Evolutionary conservation across 371 early-diverging fungal genomes (phyloP), one percentile per base, ranked within the genome.

Genomic region (Circinella minor): DNA sequence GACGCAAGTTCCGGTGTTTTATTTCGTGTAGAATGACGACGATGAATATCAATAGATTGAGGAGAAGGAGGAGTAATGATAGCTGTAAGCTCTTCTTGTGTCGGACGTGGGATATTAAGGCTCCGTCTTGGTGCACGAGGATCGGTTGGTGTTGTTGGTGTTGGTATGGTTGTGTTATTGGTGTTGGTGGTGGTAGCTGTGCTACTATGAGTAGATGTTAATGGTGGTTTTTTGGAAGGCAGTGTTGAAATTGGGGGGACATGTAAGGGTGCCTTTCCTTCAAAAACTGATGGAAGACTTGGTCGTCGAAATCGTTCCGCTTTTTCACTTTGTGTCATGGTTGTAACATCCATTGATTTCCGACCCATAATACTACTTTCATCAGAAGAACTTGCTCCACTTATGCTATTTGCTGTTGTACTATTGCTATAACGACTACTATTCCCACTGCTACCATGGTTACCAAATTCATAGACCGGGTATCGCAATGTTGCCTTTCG

Each of bases 261-360:
- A 36, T 70, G 68, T 20, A 74, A 63, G 36, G 65, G 65, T 36
- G 70, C 43, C 47, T 70, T 70, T 51, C 70, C 70, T 68, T 80
- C 80, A 61, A 80, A 68, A 27, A 75, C 70, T 43, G 77, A 75
- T 36, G 80, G 80, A 36, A 80, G 48, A 49, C 73, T 73, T 9
- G 80, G 80, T 18, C 80, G 66, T 27, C 80, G 71, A 20, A 75
- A 59, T 13, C 77, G 76, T 48, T 76, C 76, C 17, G 71, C 70
- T 37, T 67, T 70, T 20, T 74, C 73, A 34, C 69, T 61, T 7
- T 63, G 68, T 39, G 75, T 55, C 57, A 62, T 65, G 36, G 63
- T 39, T 1, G 66, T 38, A 17, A 75, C 72, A 39, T 75, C 75
- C 63, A 71, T 68, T 4, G 75, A 66, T 36, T 49, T 55, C 38